Evolutionary conservation across 257 asterid species (phyloP).

Genomic region (Nicotiana sylvestris): DNA sequence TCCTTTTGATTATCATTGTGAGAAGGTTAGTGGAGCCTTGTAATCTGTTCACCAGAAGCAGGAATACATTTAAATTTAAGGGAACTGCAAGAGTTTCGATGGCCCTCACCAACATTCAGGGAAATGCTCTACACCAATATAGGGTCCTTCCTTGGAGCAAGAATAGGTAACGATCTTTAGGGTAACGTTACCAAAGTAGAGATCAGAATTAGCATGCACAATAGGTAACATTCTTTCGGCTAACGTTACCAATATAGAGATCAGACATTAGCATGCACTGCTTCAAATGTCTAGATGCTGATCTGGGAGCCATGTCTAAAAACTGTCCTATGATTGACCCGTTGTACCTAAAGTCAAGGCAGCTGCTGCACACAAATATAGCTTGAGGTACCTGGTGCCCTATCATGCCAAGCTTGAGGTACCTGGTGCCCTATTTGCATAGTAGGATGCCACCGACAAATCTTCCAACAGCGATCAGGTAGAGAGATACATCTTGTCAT

Average conservation of each 20-base stretch:
- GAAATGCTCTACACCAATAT: neutral
- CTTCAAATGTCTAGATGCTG: neutral
- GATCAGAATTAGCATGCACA: too few relatives aligned
- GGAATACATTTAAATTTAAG: neutral
- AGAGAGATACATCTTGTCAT: neutral
- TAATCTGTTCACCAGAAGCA: neutral
- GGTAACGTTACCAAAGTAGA: too few relatives aligned
- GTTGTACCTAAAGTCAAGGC: neutral
- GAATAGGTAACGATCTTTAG: too few relatives aligned
- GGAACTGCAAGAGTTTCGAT: neutral
- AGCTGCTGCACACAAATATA: neutral
- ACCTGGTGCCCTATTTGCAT: too few relatives aligned
- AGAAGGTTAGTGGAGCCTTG: neutral
- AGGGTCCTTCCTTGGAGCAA: neutral
- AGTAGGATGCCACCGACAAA: neutral
- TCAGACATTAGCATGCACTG: neutral
- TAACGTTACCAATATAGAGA: neutral
- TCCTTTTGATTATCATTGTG: neutral
- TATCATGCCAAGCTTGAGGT: neutral
- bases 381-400: neutral
- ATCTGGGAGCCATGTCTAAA: neutral
- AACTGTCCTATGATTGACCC: neutral
- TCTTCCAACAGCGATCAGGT: neutral
- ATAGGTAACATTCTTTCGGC: neutral
- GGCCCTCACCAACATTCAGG: neutral